phyloP scores from a whole-genome alignment of 306 rosid genomes.

The Cucurbita ficifolia region DNA sequence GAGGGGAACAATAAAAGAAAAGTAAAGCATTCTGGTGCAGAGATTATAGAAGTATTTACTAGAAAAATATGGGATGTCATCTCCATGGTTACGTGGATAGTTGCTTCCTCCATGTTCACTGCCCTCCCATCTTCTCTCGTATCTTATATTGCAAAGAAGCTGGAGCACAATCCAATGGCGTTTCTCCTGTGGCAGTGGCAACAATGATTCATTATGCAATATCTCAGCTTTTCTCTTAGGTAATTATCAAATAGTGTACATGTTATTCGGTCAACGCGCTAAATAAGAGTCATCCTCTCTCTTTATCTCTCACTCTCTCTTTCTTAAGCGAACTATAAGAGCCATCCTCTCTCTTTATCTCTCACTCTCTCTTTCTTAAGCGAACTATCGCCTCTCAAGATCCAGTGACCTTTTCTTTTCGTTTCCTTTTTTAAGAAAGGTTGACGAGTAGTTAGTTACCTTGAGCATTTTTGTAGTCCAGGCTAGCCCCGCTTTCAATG shows the following conservation, averaged over 20 bases:
- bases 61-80: background rate
- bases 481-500: conserved; percentile 86
- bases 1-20: background rate
- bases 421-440: background rate
- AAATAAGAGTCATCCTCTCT: background rate
- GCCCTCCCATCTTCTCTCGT: conserved; percentile 52
- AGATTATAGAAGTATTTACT: background rate
- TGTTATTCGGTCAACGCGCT: background rate
- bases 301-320: background rate
- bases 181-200: conserved; percentile 54
- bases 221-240: background rate
- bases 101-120: conserved; percentile 13
- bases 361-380: background rate
- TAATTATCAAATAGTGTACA: background rate
- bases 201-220: background rate
- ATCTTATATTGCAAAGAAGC: conserved; percentile 78
- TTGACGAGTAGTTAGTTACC: conserved; percentile 32
- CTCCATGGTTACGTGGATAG: background rate
- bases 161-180: conserved; percentile 90
- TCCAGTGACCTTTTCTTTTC: background rate
- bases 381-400: background rate
- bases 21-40: background rate
- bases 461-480: conserved; percentile 81
- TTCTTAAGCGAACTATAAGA: background rate
- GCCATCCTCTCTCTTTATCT: background rate